Base-by-base conservation (phyloP, 2,329 filamentous ascomycete genomes). In the Aspergillus sp. region DNA sequence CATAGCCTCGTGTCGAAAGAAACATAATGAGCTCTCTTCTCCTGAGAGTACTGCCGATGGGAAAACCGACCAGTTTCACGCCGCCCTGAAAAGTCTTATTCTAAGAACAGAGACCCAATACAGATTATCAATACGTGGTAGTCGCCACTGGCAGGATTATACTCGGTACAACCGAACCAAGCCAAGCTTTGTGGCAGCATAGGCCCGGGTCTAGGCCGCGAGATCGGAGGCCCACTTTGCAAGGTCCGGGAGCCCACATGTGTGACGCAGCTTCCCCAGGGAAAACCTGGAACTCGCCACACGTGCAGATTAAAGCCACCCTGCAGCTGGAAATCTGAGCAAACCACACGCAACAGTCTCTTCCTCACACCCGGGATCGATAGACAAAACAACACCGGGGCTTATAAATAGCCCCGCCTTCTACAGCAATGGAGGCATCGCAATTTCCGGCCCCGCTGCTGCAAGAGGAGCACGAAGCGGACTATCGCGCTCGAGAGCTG, bases 401-500 rank as follows among this genome's bases (percentile, higher is more conserved):
- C 31, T 38, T 38, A 3, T 5, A 13, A 38, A 3, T 41, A 13
- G 8, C 13, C 34, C 9, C 11, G 34, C 15, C 4, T 41, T 41
- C 34, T 11, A 13, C 4, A 13, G 11, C 34, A 41, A 41, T 41
- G 34, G 34, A 41, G 34, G 5, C 34, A 15, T 41, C 15, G 34
- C 4, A 5, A 13, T 41, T 11, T 13, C 8, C 15, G 15, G 34
- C 11, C 13, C 13, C 25, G 4, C 25, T 41, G 34, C 54, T 47
- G 41, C 54, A 47, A 11, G 38, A 30, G 11, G 43, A 61, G 7
- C 59, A 64, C 49, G 62, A 60, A n/a, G 62, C 51, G 8, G 62
- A 66, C 45, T 62, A 57, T 53, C 62, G 68, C 46, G 69, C 63
- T 19, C 60, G 68, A 46, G 69, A 70, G 52, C 63, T 69, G 54